phyloP scores from a whole-genome alignment of 139 green algal genomes.

The Tetradesmus obliquus region DNA sequence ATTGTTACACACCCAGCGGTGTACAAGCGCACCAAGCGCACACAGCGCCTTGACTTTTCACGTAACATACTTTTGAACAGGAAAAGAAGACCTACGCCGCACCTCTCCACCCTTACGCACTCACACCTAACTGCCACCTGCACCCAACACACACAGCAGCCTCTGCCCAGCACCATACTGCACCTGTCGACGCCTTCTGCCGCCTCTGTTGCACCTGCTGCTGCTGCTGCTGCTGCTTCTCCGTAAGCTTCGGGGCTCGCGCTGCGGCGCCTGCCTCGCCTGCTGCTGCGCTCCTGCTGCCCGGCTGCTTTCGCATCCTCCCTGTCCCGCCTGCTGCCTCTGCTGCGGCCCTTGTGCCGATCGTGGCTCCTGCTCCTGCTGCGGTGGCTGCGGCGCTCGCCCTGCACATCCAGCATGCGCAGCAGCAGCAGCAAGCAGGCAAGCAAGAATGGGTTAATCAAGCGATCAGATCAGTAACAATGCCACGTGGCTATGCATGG shows the following conservation, averaged over 20 bases:
- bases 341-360: neutral
- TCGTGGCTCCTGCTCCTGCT: neutral
- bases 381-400: conserved; percentile 20
- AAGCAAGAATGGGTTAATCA: neutral
- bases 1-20: neutral
- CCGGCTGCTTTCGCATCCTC: neutral
- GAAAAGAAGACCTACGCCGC: neutral
- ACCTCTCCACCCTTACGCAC: neutral
- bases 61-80: neutral
- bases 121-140: neutral
- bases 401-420: neutral
- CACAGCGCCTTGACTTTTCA: neutral
- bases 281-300: conserved; percentile 8
- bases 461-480: neutral
- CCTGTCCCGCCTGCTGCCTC: conserved; percentile 1
- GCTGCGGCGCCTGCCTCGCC: neutral
- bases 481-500: too few species aligned
- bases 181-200: conserved; percentile 32
- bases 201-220: neutral
- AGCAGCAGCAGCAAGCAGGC: neutral
- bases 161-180: conserved; percentile 13
- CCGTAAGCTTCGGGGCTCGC: neutral
- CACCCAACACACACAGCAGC: neutral
- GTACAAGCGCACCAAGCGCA: neutral
- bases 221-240: conserved; percentile 13